A percentile compares a stretch with the other conserved stretches of the same genome.
Conservation (phyloP, 768 basidiomycete species). For the Phlebiopsis gigantea region DNA sequence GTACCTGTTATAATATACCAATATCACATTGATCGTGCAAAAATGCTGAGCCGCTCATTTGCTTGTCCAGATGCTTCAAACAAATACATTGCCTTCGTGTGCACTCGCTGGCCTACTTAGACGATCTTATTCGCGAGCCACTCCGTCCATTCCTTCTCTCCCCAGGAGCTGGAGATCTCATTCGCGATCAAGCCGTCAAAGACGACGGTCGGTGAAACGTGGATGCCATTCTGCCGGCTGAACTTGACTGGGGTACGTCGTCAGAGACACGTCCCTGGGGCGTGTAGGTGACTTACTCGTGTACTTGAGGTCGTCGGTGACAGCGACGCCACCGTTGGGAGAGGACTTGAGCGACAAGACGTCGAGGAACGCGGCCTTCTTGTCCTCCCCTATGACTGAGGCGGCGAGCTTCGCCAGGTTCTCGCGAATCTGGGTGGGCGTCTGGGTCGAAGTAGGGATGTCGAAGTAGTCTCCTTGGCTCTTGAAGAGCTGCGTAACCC, state of each 20-base stretch:
- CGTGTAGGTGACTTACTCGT: slow-evolving; percentile 50
- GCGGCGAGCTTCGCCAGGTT: slow-evolving; percentile 61
- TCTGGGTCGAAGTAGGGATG: slow-evolving; percentile 59
- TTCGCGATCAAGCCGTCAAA: slow-evolving; percentile 72
- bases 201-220: slow-evolving; percentile 81
- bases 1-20: background rate
- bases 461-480: slow-evolving; percentile 78
- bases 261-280: background rate
- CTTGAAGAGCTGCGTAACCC: slow-evolving; percentile 64
- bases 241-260: slow-evolving; percentile 63
- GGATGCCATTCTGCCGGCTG: slow-evolving; percentile 85
- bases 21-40: background rate
- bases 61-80: too few relatives aligned
- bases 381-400: slow-evolving; percentile 43
- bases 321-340: slow-evolving; percentile 76
- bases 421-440: slow-evolving; percentile 68
- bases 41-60: too few relatives aligned
- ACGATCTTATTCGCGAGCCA: slow-evolving; percentile 56
- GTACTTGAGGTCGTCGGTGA: slow-evolving; percentile 86
- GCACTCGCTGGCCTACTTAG: slow-evolving; percentile 18
- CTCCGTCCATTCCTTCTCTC: slow-evolving; percentile 71
- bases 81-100: background rate
- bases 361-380: slow-evolving; percentile 47
- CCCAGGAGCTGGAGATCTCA: slow-evolving; percentile 81
- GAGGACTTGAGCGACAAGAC: slow-evolving; percentile 54